Evolutionary conservation across 768 basidiomycete genomes (phyloP), one percentile per base, ranked within the genome.

Genomic region (Calocera cornea): DNA sequence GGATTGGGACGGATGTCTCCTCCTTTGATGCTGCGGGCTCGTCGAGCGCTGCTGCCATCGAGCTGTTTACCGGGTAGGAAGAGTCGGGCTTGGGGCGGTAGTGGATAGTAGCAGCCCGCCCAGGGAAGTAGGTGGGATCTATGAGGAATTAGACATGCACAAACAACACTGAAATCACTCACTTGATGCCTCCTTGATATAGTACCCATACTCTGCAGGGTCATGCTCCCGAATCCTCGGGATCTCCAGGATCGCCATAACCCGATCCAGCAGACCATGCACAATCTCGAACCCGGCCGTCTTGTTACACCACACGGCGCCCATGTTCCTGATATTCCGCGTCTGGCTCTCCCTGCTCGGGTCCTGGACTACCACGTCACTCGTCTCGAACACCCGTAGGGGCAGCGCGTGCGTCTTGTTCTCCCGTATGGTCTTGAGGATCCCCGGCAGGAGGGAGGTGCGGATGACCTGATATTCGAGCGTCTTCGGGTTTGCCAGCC

Each of bases 401-500:
- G 97, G 97, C 16, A 99, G 82, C 0, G 95, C 76, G 71, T 97
- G 92, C 70, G 91, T 91, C 65, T 90, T 87, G 80, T 99, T 99
- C 79, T 99, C 97, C 72, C 97, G 88, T 50, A 97, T 81, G 19
- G 95, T 97, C 80, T 99, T 99, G 72, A 99, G 86, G 50, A 99
- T 85, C 64, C 97, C 97, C 16, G 95, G 95, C 7, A 99, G 80
- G 66, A 99, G 86, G 31, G 95, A 92, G 1, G 97, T 97, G 70
- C 97, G 90, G 49, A 98, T 93, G 68, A 98, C 89, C 78, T 99
- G 97, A 79, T 97, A 98, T 76, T 98, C 97, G 71, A 92, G 83
- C 27, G 97, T 92, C 79, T 97, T 97, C 0, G 97, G 97, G 78
- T 99, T 99, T 68, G 90, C 93, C 69, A 98, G 92, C 72, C 89